phyloP scores from a whole-genome alignment of 2,329 filamentous ascomycete genomes.

The Sarocladium brachiariae region DNA sequence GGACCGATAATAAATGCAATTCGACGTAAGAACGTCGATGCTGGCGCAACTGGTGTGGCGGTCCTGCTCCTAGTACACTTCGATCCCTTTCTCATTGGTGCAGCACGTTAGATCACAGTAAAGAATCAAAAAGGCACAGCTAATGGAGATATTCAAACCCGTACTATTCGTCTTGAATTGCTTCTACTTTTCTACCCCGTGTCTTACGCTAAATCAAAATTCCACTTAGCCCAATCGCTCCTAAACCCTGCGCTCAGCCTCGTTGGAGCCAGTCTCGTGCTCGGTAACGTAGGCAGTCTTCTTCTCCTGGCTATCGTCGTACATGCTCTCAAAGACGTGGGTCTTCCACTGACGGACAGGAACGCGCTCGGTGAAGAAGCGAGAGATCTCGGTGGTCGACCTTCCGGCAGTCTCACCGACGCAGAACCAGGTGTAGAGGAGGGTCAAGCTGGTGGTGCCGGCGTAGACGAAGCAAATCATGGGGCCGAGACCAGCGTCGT shows the following conservation, averaged over 20 bases:
- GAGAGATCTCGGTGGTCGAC: constrained; percentile 27
- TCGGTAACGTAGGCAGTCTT: constrained; percentile 15
- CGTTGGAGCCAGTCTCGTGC: constrained; percentile 13
- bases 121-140: too few relatives aligned
- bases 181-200: background rate
- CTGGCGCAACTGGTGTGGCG: too few relatives aligned
- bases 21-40: too few relatives aligned
- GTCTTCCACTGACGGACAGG: constrained; percentile 25
- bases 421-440: constrained; percentile 29
- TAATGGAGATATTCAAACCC: too few relatives aligned
- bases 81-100: too few relatives aligned
- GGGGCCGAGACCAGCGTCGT: constrained; percentile 23
- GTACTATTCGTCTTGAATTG: too few relatives aligned
- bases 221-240: background rate
- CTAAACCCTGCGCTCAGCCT: constrained; percentile 9
- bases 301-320: constrained; percentile 15
- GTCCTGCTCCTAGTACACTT: too few relatives aligned
- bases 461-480: constrained; percentile 28
- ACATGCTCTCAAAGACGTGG: constrained; percentile 15
- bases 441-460: constrained; percentile 20
- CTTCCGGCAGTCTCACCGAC: constrained; percentile 32
- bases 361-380: constrained; percentile 30
- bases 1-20: too few relatives aligned
- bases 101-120: too few relatives aligned
- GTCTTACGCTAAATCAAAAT: constrained; percentile 7